These are phyloP conservation scores for Gossypium stocksii DNA, from an alignment of 345 rosid genomes.

Conservation along the genomic window DNA sequence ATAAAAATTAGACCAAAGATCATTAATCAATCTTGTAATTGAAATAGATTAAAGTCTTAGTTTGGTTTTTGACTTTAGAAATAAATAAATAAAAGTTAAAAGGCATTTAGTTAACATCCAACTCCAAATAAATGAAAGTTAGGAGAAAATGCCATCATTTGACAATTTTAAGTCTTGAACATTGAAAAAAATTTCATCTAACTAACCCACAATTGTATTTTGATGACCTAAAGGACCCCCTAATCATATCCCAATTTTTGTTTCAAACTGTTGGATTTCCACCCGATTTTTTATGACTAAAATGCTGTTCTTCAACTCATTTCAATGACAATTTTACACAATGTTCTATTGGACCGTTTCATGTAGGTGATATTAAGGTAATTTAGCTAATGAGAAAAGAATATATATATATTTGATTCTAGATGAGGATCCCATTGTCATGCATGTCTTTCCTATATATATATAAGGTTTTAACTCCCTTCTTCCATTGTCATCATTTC, in stretches of 20 bases:
- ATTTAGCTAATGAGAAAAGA: constrained; percentile 16
- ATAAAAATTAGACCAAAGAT: too few relatives aligned
- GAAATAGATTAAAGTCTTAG: background rate
- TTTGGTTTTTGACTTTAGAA: too few relatives aligned
- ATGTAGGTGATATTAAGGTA: constrained; percentile 1
- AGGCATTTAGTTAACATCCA: background rate
- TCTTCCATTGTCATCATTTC: background rate
- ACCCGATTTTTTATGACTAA: constrained; percentile 15
- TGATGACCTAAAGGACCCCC: constrained; percentile 4
- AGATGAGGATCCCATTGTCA: background rate
- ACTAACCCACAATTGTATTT: constrained; percentile 16
- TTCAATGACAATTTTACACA: background rate
- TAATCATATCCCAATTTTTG: background rate
- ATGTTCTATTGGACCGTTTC: too few relatives aligned
- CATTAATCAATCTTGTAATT: too few relatives aligned
- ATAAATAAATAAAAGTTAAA: background rate
- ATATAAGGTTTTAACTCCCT: background rate
- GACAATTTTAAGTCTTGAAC: background rate
- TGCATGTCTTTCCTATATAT: constrained; percentile 12
- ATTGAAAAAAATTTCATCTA: background rate
- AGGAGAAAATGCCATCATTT: background rate
- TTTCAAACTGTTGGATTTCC: background rate
- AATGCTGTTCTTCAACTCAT: background rate
- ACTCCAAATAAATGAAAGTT: background rate
- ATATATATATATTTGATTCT: background rate